A percentile compares a stretch with the other conserved stretches of the same genome.
These are phyloP conservation scores for Odontarrhena argentea DNA, from an alignment of 345 rosid genomes.

Conservation along the genomic window DNA sequence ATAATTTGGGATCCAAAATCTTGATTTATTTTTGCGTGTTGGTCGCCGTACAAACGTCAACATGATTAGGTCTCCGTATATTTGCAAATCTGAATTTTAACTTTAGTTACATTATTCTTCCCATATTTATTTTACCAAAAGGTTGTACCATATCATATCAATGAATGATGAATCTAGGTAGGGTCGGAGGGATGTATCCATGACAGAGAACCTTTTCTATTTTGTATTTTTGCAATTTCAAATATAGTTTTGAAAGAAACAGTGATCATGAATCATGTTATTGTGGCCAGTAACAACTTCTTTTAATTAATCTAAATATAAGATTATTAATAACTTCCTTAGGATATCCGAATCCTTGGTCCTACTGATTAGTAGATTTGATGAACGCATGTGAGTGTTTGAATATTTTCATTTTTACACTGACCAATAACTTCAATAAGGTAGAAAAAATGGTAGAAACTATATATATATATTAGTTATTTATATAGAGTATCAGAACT, in stretches of 20 bases:
- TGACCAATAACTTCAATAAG: not conserved
- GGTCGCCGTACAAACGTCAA: constrained; percentile 44
- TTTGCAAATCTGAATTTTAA: constrained; percentile 30
- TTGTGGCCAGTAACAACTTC: constrained; percentile 11
- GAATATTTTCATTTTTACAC: not conserved
- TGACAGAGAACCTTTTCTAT: constrained; percentile 5
- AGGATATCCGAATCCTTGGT: constrained; percentile 32
- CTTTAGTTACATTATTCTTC: constrained; percentile 14
- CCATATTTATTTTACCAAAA: constrained; percentile 13
- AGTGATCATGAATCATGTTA: constrained; percentile 28
- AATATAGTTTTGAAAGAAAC: constrained; percentile 15
- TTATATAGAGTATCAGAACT: too few species aligned
- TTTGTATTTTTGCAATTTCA: not conserved
- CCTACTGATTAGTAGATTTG: constrained; percentile 17
- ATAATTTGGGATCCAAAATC: constrained; percentile 26
- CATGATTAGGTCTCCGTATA: constrained; percentile 41
- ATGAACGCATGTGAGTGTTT: constrained; percentile 9
- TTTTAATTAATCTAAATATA: too few species aligned
- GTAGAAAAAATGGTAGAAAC: too few species aligned
- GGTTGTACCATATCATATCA: constrained; percentile 34
- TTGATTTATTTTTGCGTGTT: constrained; percentile 35
- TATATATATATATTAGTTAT: too few species aligned
- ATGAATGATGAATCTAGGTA: constrained; percentile 27
- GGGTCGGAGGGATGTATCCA: constrained; percentile 38
- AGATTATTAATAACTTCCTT: too few species aligned